phyloP scores from a whole-genome alignment of 140 eudicot species.

The Oenanthe javanica region DNA sequence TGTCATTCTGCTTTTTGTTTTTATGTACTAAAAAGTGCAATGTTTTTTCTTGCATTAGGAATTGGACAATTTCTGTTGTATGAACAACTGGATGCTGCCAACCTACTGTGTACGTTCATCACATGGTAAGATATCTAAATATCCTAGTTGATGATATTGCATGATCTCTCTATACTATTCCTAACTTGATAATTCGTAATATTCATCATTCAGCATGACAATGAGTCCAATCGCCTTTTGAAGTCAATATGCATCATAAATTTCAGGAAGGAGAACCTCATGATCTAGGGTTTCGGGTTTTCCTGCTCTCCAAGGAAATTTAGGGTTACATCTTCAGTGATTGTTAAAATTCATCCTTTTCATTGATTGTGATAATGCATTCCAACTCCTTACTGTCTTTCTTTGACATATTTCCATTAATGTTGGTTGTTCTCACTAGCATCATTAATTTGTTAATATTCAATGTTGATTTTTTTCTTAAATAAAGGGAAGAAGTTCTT shows the following conservation, averaged over 20 bases:
- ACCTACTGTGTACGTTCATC: constrained; percentile 8
- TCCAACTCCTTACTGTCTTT: neutral
- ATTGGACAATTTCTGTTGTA: constrained; percentile 20
- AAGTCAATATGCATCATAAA: neutral
- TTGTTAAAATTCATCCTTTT: neutral
- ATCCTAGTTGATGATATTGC: neutral
- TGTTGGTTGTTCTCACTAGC: neutral
- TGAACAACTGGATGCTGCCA: constrained; percentile 22
- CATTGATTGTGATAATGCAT: neutral
- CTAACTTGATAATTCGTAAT: neutral
- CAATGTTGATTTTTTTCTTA: neutral
- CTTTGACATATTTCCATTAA: neutral
- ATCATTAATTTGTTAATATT: neutral
- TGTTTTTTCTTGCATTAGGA: constrained; percentile 14
- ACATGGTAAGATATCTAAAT: constrained; percentile 14
- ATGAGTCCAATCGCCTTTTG: neutral
- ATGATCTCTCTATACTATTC: neutral
- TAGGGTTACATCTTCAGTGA: neutral
- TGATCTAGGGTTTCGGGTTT: neutral
- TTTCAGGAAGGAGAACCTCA: neutral
- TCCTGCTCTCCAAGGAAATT: neutral
- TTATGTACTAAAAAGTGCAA: neutral
- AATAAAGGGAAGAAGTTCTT: neutral
- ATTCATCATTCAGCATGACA: neutral
- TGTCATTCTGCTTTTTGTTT: neutral